phyloP scores from a whole-genome alignment of 768 basidiomycete species.

The Agrocybe praecox region DNA sequence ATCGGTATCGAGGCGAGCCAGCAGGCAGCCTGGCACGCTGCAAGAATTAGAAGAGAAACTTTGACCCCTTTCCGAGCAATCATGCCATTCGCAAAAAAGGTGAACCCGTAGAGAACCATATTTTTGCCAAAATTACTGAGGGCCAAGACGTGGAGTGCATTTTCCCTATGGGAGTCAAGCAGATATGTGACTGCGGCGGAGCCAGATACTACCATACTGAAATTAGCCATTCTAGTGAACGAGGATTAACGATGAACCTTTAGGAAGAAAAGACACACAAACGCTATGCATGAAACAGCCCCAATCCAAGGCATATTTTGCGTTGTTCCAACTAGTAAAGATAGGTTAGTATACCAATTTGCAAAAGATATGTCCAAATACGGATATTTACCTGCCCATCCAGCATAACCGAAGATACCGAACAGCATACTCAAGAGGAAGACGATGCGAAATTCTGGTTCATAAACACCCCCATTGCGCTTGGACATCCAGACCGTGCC shows the following conservation, averaged over 20 bases:
- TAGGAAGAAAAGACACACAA: conserved; percentile 2
- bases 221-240: conserved; percentile 39
- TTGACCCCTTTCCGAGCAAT: conserved; percentile 38
- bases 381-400: conserved; percentile 37
- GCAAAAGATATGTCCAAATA: neutral
- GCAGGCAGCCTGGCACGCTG: conserved; percentile 40
- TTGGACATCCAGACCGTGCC: conserved; percentile 44
- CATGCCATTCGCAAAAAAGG: conserved; percentile 47
- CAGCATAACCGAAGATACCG: conserved; percentile 46
- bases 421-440: conserved; percentile 44
- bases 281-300: conserved; percentile 40
- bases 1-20: conserved; percentile 44
- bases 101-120: conserved; percentile 46
- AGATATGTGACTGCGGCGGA: conserved; percentile 46
- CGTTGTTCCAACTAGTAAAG: conserved; percentile 32
- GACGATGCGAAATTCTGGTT: conserved; percentile 46
- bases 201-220: conserved; percentile 44
- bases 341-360: neutral
- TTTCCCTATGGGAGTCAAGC: conserved; percentile 43
- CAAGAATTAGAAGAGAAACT: conserved; percentile 40
- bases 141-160: conserved; percentile 43
- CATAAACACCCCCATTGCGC: conserved; percentile 46
- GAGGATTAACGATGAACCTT: neutral
- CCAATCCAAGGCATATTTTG: conserved; percentile 49
- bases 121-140: conserved; percentile 47